phyloP scores from a whole-genome alignment of 805 yeast genomes.

The Saccharomycopsis sp. region DNA sequence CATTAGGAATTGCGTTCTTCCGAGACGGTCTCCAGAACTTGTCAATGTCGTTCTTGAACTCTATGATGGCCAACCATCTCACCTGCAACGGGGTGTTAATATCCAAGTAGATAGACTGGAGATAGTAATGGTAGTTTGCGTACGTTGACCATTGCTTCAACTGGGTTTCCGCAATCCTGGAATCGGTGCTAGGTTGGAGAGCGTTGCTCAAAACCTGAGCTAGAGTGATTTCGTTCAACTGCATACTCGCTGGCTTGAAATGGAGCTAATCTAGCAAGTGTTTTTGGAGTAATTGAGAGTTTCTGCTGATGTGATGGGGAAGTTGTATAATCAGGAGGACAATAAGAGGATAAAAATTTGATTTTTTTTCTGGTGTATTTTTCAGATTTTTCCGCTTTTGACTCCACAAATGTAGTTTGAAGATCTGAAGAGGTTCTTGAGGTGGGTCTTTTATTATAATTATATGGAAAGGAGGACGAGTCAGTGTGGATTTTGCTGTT shows the following conservation, averaged over 20 bases:
- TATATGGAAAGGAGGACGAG: background rate
- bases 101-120: conserved; percentile 55
- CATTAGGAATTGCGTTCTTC: conserved; percentile 46
- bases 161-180: conserved; percentile 57
- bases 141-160: conserved; percentile 61
- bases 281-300: too few species aligned
- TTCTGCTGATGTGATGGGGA: too few species aligned
- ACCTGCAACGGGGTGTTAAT: conserved; percentile 51
- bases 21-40: conserved; percentile 71
- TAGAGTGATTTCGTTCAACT: background rate
- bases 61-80: conserved; percentile 83
- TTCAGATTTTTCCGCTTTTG: background rate
- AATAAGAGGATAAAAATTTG: too few species aligned
- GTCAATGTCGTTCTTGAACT: conserved; percentile 83
- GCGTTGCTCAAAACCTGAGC: background rate
- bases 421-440: too few species aligned
- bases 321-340: too few species aligned
- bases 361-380: background rate
- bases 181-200: conserved; percentile 7
- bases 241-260: too few species aligned
- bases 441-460: too few species aligned
- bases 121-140: conserved; percentile 49
- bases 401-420: background rate
- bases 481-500: too few species aligned
- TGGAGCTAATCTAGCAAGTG: too few species aligned